phyloP scores from a whole-genome alignment of 768 basidiomycete species.

The Amanita subjunquillea region DNA sequence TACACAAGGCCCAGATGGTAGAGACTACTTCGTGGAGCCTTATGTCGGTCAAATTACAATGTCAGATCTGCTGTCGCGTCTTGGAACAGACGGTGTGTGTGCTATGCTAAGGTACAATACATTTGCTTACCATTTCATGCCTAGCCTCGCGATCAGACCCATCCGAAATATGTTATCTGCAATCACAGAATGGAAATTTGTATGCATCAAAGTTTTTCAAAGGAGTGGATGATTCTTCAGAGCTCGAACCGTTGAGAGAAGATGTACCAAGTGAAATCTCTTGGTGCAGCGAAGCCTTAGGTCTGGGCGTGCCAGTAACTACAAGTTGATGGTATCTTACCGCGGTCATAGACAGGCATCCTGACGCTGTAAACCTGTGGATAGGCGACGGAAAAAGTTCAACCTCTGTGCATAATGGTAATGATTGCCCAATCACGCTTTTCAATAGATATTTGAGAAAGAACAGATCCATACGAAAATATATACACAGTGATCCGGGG shows the following conservation, averaged over 20 bases:
- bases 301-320: slow-evolving; percentile 27
- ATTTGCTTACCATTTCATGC: neutral
- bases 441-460: neutral
- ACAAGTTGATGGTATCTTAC: neutral
- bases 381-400: slow-evolving; percentile 70
- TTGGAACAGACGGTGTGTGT: slow-evolving; percentile 27
- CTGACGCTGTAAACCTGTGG: slow-evolving; percentile 93
- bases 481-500: slow-evolving; percentile 84
- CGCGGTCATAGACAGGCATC: slow-evolving; percentile 34
- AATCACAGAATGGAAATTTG: slow-evolving; percentile 89
- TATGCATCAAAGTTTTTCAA: slow-evolving; percentile 39
- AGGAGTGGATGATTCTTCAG: slow-evolving; percentile 29
- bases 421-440: slow-evolving; percentile 8
- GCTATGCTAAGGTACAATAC: too few species aligned
- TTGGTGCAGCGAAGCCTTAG: slow-evolving; percentile 74
- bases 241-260: slow-evolving; percentile 50
- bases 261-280: slow-evolving; percentile 60
- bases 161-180: slow-evolving; percentile 56
- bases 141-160: neutral
- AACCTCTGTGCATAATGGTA: slow-evolving; percentile 85
- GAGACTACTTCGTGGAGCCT: slow-evolving; percentile 70
- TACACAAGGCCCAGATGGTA: slow-evolving; percentile 37
- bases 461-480: slow-evolving; percentile 83
- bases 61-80: slow-evolving; percentile 23
- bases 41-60: slow-evolving; percentile 60